phyloP scores from a whole-genome alignment of 2,329 filamentous ascomycete species.

The Hypoxylon sp. region DNA sequence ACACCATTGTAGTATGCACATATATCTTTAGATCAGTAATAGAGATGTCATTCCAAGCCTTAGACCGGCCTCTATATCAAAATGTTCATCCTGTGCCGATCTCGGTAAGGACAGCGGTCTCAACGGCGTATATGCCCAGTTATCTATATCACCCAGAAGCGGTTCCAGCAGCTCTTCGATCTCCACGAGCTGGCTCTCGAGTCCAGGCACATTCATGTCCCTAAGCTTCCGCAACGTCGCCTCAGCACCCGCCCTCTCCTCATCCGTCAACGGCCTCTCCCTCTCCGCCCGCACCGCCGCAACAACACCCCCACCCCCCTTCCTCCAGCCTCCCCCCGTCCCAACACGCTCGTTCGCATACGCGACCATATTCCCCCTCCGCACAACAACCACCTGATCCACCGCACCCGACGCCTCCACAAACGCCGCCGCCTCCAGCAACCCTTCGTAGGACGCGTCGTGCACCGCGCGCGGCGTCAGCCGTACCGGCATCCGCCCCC shows the following conservation, averaged over 20 bases:
- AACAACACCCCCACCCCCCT: conserved; percentile 29
- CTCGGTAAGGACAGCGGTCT: conserved; percentile 19
- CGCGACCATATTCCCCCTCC: conserved; percentile 55
- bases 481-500: conserved; percentile 53
- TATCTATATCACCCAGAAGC: conserved; percentile 14
- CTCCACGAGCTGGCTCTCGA: conserved; percentile 43
- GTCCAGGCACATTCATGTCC: conserved; percentile 30
- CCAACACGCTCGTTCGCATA: conserved; percentile 42
- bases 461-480: conserved; percentile 60
- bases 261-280: conserved; percentile 44
- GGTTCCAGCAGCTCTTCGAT: conserved; percentile 45
- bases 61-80: conserved; percentile 25
- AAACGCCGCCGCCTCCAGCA: conserved; percentile 54
- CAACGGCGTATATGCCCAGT: conserved; percentile 10
- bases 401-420: conserved; percentile 50
- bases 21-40: conserved; percentile 3
- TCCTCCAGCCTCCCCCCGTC: conserved; percentile 3
- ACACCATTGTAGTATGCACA: not conserved
- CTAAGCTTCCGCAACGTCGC: conserved; percentile 46
- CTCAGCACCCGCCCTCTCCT: conserved; percentile 45
- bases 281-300: conserved; percentile 48
- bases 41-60: conserved; percentile 11
- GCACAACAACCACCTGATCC: conserved; percentile 55
- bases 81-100: conserved; percentile 14
- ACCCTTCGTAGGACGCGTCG: conserved; percentile 58